Evolutionary conservation across 1,284 basidiomycete genomes (phyloP).

Genomic region (Boletellus deceptivus): DNA sequence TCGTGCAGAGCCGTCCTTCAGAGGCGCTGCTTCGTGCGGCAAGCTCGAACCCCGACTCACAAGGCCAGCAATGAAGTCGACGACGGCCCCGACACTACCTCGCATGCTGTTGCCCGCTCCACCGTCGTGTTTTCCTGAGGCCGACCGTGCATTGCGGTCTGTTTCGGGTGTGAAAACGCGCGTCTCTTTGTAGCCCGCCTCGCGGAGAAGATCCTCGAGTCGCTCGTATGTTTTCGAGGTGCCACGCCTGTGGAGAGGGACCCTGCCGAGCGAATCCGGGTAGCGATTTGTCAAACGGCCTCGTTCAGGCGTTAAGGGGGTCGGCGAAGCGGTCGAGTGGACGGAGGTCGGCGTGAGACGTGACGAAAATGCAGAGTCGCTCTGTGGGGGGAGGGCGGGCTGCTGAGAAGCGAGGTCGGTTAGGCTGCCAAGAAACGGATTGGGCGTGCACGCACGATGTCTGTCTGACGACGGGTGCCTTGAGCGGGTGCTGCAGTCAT

Average conservation of each 20-base stretch:
- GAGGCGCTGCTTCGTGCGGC: constrained; percentile 14
- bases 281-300: constrained; percentile 46
- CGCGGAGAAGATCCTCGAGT: constrained; percentile 77
- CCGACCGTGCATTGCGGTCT: constrained; percentile 45
- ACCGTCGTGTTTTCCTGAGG: constrained; percentile 31
- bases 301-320: constrained; percentile 40
- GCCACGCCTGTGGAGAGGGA: constrained; percentile 70
- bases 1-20: constrained; percentile 5
- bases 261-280: constrained; percentile 52
- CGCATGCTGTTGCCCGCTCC: constrained; percentile 24
- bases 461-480: constrained; percentile 12
- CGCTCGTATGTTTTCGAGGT: constrained; percentile 78
- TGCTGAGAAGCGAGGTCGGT: constrained; percentile 15
- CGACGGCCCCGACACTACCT: constrained; percentile 53
- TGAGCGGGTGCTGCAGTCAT: constrained; percentile 19
- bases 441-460: constrained; percentile 16
- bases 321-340: constrained; percentile 1
- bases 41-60: constrained; percentile 38
- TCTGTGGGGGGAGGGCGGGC: constrained; percentile 10
- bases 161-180: constrained; percentile 81
- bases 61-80: constrained; percentile 59
- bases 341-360: constrained; percentile 12
- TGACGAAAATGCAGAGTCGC: constrained; percentile 11
- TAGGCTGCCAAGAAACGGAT: constrained; percentile 3
- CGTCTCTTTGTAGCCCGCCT: constrained; percentile 89